These are phyloP conservation scores for Coemansia sp. DNA, from an alignment of 192 early-diverging fungal genomes.

Conservation along the genomic window DNA sequence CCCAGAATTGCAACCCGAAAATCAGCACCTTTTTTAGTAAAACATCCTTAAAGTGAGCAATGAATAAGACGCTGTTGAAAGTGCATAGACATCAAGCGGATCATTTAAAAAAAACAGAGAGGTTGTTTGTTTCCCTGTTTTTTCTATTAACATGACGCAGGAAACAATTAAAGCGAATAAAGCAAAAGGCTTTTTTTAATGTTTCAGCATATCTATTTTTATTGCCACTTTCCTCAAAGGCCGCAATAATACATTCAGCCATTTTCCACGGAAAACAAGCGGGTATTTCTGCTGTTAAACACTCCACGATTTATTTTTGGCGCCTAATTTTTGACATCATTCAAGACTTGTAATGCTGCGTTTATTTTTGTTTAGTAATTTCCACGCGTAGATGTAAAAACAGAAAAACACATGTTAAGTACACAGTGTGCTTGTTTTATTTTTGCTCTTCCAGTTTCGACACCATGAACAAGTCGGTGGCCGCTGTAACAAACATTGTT, in stretches of 20 bases:
- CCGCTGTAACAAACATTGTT: background rate
- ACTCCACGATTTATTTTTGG: slow-evolving; percentile 8
- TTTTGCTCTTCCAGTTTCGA: background rate
- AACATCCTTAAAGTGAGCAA: background rate
- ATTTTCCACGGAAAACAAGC: background rate
- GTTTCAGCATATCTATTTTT: background rate
- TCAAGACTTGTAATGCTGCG: background rate
- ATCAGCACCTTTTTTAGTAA: background rate
- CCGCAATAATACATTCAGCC: background rate
- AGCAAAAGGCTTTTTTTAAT: background rate
- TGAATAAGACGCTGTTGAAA: background rate
- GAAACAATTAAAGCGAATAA: background rate
- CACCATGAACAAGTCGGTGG: slow-evolving; percentile 4
- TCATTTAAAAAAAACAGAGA: background rate
- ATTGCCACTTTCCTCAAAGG: background rate
- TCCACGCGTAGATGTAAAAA: background rate
- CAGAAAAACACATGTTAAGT: background rate
- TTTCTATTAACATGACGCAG: background rate
- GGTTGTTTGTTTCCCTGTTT: background rate
- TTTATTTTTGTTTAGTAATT: background rate
- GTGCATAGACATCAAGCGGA: background rate
- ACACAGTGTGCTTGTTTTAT: background rate
- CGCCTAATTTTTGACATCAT: slow-evolving; percentile 7
- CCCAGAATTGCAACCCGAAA: background rate
- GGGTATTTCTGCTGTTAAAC: background rate